A percentile compares a stretch with the other conserved stretches of the same genome.
Evolutionary conservation across 371 early-diverging fungal species (phyloP).

Genomic region (Circinella umbellata): DNA sequence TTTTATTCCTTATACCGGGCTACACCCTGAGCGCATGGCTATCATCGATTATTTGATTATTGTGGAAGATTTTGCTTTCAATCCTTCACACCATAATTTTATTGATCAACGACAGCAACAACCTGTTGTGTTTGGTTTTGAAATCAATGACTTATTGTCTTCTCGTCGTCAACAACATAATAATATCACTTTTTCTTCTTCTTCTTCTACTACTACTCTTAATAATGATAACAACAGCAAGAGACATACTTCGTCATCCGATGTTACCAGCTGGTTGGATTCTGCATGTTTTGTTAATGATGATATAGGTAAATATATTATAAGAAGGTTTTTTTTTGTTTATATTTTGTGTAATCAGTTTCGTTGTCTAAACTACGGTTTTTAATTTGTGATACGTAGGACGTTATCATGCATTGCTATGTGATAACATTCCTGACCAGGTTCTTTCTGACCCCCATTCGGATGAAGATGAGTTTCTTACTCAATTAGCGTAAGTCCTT

Average conservation of each 20-base stretch:
- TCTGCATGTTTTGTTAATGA: constrained; percentile 36
- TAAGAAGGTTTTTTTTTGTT: neutral
- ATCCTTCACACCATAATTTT: constrained; percentile 37
- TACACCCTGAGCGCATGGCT: constrained; percentile 38
- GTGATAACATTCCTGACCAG: constrained; percentile 26
- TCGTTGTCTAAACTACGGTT: neutral
- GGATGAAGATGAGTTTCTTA: constrained; percentile 51
- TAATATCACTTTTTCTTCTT: no score
- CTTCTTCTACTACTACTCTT: no score
- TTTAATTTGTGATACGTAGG: constrained; percentile 21
- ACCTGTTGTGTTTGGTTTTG: constrained; percentile 38
- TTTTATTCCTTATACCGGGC: constrained; percentile 33
- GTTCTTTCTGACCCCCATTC: constrained; percentile 43
- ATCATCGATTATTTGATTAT: constrained; percentile 36
- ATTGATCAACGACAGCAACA: constrained; percentile 21
- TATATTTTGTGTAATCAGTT: neutral
- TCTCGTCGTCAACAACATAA: constrained; percentile 12
- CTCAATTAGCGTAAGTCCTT: constrained; percentile 42
- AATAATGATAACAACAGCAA: neutral
- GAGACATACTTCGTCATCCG: neutral
- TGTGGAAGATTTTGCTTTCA: constrained; percentile 43
- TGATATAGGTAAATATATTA: constrained; percentile 30
- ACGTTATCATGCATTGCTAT: constrained; percentile 47
- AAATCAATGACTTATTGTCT: constrained; percentile 39
- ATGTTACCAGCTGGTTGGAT: constrained; percentile 40